Evolutionary conservation across 2,329 filamentous ascomycete genomes (phyloP), one percentile per base, ranked within the genome.

Genomic region (Atkinsonella hypoxylon): DNA sequence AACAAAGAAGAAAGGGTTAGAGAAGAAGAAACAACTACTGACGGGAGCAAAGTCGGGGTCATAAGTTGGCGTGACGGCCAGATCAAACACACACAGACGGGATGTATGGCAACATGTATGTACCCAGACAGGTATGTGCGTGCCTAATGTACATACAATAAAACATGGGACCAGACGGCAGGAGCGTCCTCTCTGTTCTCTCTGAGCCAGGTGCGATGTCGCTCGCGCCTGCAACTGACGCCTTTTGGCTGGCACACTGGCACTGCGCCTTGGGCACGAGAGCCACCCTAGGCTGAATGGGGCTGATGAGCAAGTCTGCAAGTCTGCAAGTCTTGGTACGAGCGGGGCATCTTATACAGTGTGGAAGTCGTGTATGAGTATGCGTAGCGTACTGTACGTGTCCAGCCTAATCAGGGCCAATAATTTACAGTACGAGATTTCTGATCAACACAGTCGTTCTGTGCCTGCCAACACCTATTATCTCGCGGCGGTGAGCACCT

Each of bases 401-500:
- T 1, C 4, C 26, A 7, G 26, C 7, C 26, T 26, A 7, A 5
- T 26, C 26, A 8, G 22, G 8, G 26, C 26, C 6, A 8, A 8
- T 26, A 8, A 4, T 1, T 4, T 26, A 26, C 26, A 26, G 26
- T 26, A 7, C 4, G 26, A 26, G 8, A 7, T 8, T 4, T 7
- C 6, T 26, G 26, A 26, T 26, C 26, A 8, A 8, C 26, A 26
- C 26, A n/a, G n/a, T n/a, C n/a, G n/a, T n/a, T n/a, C n/a, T n/a
- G n/a, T n/a, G n/a, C n/a, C n/a, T n/a, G n/a, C n/a, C n/a, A n/a
- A n/a, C n/a, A n/a, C n/a, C n/a, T n/a, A n/a, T 7, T 26, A 18
- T 20, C 36, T 30, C 11, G 38, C 46, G 20, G 47, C 47, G 47
- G 47, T 48, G 47, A 48, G 39, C 38, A 48, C 36, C n/a, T 22